Conservation (phyloP, 331 rosid genomes). For the Quercus lobata region DNA sequence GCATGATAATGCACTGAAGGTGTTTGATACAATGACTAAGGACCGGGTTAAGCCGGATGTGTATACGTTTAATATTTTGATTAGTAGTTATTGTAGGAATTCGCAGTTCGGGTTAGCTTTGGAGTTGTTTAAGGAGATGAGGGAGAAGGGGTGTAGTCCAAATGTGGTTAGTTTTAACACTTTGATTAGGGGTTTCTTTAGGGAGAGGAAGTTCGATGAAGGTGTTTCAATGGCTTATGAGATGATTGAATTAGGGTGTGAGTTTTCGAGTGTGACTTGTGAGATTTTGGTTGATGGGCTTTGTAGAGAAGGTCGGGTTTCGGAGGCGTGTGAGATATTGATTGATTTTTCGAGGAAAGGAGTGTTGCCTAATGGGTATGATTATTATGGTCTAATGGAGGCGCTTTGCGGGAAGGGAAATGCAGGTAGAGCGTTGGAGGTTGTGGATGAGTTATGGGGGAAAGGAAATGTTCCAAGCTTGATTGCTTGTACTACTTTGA, state of each 20-base stretch:
- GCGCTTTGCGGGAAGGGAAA: conserved; percentile 43
- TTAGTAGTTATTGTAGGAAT: conserved; percentile 69
- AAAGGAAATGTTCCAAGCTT: conserved; percentile 59
- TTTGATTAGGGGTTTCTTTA: conserved; percentile 72
- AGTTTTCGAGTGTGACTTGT: conserved; percentile 59
- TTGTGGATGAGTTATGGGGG: conserved; percentile 66
- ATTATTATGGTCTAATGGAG: conserved; percentile 57
- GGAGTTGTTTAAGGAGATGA: conserved; percentile 74
- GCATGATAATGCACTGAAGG: conserved; percentile 45
- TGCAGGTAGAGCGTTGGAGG: conserved; percentile 39
- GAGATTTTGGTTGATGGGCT: conserved; percentile 79
- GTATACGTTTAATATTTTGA: conserved; percentile 79
- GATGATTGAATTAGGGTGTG: conserved; percentile 63
- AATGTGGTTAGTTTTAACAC: conserved; percentile 89
- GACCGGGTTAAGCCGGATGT: conserved; percentile 72
- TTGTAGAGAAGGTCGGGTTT: conserved; percentile 44
- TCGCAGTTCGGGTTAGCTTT: conserved; percentile 50
- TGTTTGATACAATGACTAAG: conserved; percentile 45
- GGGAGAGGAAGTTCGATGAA: conserved; percentile 59
- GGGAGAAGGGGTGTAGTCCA: conserved; percentile 64
- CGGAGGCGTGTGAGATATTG: conserved; percentile 49
- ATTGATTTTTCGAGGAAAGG: conserved; percentile 45
- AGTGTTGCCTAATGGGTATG: conserved; percentile 56
- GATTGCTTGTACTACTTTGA: conserved; percentile 60
- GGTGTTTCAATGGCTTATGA: conserved; percentile 81